Evolutionary conservation across 345 rosid species (phyloP), one percentile per base, ranked within the genome.

Genomic region (Brassica rapa): DNA sequence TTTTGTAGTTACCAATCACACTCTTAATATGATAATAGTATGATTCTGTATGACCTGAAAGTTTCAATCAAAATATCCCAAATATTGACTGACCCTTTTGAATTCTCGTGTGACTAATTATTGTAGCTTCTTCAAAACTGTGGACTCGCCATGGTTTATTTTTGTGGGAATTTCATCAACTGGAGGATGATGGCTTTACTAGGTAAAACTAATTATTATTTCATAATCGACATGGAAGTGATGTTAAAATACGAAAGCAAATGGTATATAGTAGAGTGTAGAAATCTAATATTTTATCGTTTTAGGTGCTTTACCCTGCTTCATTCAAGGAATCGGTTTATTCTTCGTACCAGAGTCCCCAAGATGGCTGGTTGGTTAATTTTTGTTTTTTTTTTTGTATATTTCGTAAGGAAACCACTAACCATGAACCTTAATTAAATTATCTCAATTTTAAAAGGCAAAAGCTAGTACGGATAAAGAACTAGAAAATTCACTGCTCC

Each of bases 321-420:
- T 75, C 23, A 37, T 88, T 33, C 89, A 86, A 61, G 72, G 64
- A 30, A 32, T 81, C 9, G 86, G 85, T 16, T 64, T 88, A 19
- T 83, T 79, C 68, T 83, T 83, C 70, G 76, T 88, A 66, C 88
- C 91, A 0, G 91, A 88, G 74, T 88, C 91, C 19, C 91, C 91
- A 9, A 83, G 88, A 84, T 88, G 91, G 89, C 72, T 88, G 84
- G 83, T 81, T 71, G 1, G 80, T 51, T 46, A 41, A 43, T 6
- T 37, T 37, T 8, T 37, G 2, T 37, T 43, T 75, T 24, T 24
- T 24, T 4, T 29, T 57, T 72, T 51, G n/a, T 55, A 10, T 11
- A 0, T 19, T 37, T 73, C n/a, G 16, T 21, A 7, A 14, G 0
- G 25, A 66, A 66, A 10, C 1, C 1, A 55, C 8, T 19, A 12